Base-by-base conservation (phyloP, 2,329 filamentous ascomycete species). In the Chaetomium olivaceum region DNA sequence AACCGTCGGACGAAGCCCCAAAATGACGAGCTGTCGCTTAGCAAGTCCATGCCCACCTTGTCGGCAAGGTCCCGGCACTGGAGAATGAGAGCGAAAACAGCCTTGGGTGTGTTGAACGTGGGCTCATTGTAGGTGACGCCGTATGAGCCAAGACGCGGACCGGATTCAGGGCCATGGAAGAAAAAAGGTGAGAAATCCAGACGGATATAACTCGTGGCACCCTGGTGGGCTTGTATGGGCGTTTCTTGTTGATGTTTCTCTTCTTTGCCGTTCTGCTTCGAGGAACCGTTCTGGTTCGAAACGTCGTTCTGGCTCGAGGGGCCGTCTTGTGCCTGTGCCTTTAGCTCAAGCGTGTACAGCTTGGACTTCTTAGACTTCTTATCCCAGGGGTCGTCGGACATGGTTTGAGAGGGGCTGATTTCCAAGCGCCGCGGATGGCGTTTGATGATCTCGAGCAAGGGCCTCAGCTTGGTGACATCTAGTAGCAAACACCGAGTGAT, bases 401-500 rank as follows among this genome's bases (percentile, higher is more conserved):
- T n/a, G 7, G 11, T 23, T 7, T 27, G 21, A 21, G 31, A 9
- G 19, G 23, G 23, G 8, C n/a, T 39, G 48, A 6, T 16, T 7
- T 50, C 48, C 3, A 31, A 6, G 51, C 2, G 8, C 5, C 65
- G 63, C 2, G 68, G 64, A 19, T 69, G 59, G 8, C 60, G 51
- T 16, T 65, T 29, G 55, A 72, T 63, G 46, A 66, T 54, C 1
- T 63, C 33, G 19, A 72, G 54, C n/a, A 72, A 55, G 1, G 52
- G 31, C 7, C 51, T 61, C 3, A 72, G 58, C 61, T 69, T 69
- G 27, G 61, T 67, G 16, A 72, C 39, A 29, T 72, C 69, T 9
- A 73, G 50, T 19, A 71, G 33, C 1, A 64, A 43, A 57, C 72
- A 73, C 19, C 67, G 66, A 2, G 67, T 66, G 57, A 73, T 70